These are phyloP conservation scores for Fusarium euwallaceae DNA, from an alignment of 2,329 filamentous ascomycete genomes.

Conservation along the genomic window DNA sequence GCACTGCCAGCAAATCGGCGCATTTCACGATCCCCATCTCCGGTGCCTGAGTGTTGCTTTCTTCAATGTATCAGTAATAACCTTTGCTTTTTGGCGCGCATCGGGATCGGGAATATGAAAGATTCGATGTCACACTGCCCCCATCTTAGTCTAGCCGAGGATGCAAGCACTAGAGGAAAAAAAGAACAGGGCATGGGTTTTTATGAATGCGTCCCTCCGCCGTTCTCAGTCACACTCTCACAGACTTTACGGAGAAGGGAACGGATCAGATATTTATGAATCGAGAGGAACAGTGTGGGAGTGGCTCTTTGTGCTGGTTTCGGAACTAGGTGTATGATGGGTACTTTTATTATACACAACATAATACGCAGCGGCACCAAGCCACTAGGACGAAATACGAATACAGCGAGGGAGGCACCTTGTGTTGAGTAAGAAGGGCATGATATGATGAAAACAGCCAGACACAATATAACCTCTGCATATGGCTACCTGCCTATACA, in stretches of 20 bases:
- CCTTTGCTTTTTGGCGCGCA: slow-evolving; percentile 6
- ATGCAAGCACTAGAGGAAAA: not conserved
- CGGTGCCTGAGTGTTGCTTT: not conserved
- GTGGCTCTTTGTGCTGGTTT: not conserved
- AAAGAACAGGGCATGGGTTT: not conserved
- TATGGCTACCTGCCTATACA: not conserved
- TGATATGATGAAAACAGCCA: not conserved
- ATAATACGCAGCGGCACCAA: slow-evolving; percentile 1
- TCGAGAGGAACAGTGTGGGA: not conserved
- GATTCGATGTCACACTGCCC: slow-evolving; percentile 2
- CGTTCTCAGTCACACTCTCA: not conserved
- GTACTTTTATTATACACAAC: not conserved
- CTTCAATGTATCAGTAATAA: not conserved
- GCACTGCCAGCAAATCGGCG: not conserved
- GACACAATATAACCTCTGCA: not conserved
- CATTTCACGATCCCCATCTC: not conserved
- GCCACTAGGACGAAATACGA: not conserved
- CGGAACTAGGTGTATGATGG: slow-evolving; percentile 3
- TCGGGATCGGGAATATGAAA: not conserved
- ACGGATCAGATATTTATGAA: not conserved
- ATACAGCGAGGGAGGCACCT: not conserved
- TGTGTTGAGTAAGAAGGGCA: not conserved
- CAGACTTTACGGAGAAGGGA: not conserved
- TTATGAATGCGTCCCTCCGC: not conserved
- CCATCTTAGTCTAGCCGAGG: slow-evolving; percentile 25